These are phyloP conservation scores for Aegilops speltoides DNA, from an alignment of 176 grass and related monocot species.

Conservation along the genomic window DNA sequence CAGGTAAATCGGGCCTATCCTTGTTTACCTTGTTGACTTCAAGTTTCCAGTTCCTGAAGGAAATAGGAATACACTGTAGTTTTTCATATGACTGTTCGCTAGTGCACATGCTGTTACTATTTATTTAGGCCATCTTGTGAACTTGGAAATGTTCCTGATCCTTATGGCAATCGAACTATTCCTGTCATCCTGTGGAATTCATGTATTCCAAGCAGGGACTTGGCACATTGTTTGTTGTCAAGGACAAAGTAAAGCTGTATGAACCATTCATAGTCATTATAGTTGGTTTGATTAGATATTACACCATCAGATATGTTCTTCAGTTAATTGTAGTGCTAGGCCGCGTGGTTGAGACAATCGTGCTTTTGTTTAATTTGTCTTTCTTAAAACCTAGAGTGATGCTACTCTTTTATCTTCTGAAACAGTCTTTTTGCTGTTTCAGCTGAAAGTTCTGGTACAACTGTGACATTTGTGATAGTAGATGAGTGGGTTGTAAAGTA, in stretches of 20 bases:
- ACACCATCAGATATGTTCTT: slow-evolving; percentile 9
- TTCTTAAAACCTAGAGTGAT: neutral
- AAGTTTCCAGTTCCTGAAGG: neutral
- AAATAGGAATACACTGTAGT: neutral
- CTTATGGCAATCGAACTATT: neutral
- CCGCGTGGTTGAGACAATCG: neutral
- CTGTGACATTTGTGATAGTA: slow-evolving; percentile 90
- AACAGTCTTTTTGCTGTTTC: slow-evolving; percentile 25
- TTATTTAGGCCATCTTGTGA: neutral
- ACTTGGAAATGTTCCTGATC: neutral
- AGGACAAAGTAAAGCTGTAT: neutral
- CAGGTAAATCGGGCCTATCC: slow-evolving; percentile 25
- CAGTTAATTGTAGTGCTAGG: neutral
- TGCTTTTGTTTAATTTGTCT: neutral
- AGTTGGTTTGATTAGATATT: neutral
- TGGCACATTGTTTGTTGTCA: neutral
- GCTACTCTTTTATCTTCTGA: slow-evolving; percentile 1
- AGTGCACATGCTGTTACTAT: neutral
- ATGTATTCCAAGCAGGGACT: neutral
- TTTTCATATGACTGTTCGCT: neutral
- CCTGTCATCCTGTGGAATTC: neutral
- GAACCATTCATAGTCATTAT: neutral
- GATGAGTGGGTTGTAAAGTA: slow-evolving; percentile 92
- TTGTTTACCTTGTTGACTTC: neutral
- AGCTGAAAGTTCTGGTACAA: slow-evolving; percentile 79